Evolutionary conservation across 164 flowering plant genomes (phyloP).

Genomic region (Hamamelis virginiana): DNA sequence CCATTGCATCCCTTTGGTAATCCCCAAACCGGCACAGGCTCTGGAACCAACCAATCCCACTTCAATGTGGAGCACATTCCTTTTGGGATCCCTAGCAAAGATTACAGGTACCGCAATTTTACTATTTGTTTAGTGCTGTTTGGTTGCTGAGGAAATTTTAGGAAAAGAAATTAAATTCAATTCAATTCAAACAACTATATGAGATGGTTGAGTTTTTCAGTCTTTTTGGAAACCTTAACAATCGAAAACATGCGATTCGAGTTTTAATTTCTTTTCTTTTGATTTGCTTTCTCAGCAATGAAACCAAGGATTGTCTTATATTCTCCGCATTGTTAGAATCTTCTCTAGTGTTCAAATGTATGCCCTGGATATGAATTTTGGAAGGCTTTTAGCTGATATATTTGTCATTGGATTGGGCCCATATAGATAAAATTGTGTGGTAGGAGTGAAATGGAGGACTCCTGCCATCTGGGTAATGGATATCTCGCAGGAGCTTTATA

Average conservation of each 20-base stretch:
- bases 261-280: too few relatives aligned
- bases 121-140: neutral
- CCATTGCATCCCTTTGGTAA: slow-evolving; percentile 45
- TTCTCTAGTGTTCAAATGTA: neutral
- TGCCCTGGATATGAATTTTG: neutral
- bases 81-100: slow-evolving; percentile 64
- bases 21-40: slow-evolving; percentile 32
- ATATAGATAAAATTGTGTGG: slow-evolving; percentile 5
- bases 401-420: slow-evolving; percentile 9
- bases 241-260: too few relatives aligned
- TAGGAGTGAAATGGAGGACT: slow-evolving; percentile 7
- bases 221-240: too few relatives aligned
- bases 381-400: neutral
- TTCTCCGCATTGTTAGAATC: too few relatives aligned
- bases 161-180: neutral
- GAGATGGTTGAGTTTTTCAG: too few relatives aligned
- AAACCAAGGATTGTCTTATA: too few relatives aligned
- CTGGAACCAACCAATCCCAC: slow-evolving; percentile 48
- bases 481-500: slow-evolving; percentile 6
- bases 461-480: slow-evolving; percentile 8
- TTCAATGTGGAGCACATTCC: slow-evolving; percentile 58
- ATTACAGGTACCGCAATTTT: slow-evolving; percentile 53
- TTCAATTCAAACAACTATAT: too few relatives aligned
- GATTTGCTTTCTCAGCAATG: too few relatives aligned
- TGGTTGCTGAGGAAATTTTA: neutral